Percentiles rank a stretch among this genome's conserved stretches.
These are phyloP conservation scores for Apiospora sp. DNA, from an alignment of 2,329 filamentous ascomycete species.

Conservation along the genomic window DNA sequence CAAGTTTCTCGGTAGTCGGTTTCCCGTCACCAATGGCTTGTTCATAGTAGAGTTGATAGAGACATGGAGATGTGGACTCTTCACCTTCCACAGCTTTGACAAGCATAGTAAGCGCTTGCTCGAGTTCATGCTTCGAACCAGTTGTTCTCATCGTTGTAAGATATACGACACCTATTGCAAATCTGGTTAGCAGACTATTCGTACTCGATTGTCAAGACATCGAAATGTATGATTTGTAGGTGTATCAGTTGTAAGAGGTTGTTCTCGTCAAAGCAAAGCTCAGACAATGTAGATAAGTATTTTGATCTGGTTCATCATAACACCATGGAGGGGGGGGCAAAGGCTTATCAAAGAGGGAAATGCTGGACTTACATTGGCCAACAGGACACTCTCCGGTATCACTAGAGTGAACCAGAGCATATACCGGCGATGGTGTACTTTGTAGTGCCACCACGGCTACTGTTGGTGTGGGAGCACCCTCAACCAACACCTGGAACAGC, in stretches of 20 bases:
- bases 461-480: slow-evolving; percentile 79
- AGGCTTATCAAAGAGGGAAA: slow-evolving; percentile 27
- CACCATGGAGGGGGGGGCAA: slow-evolving; percentile 46
- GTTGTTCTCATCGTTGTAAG: slow-evolving; percentile 48
- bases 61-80: slow-evolving; percentile 39
- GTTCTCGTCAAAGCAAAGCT: slow-evolving; percentile 83
- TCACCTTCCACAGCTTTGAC: slow-evolving; percentile 28
- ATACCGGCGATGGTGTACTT: slow-evolving; percentile 55
- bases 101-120: slow-evolving; percentile 37
- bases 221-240: slow-evolving; percentile 43
- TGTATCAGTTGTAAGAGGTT: slow-evolving; percentile 89
- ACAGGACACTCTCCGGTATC: slow-evolving; percentile 91
- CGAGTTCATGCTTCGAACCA: slow-evolving; percentile 42
- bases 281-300: slow-evolving; percentile 99
- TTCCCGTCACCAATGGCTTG: slow-evolving; percentile 48
- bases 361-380: slow-evolving; percentile 82
- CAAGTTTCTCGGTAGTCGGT: slow-evolving; percentile 42
- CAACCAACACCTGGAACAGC: slow-evolving; percentile 75
- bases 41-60: slow-evolving; percentile 65
- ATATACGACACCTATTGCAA: slow-evolving; percentile 45
- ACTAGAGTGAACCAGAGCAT: slow-evolving; percentile 78
- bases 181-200: background rate
- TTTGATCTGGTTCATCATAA: slow-evolving; percentile 86
- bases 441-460: slow-evolving; percentile 76
- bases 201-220: background rate